Conservation (phyloP, 2,329 filamentous ascomycete species). For the Fusarium abutilonis region DNA sequence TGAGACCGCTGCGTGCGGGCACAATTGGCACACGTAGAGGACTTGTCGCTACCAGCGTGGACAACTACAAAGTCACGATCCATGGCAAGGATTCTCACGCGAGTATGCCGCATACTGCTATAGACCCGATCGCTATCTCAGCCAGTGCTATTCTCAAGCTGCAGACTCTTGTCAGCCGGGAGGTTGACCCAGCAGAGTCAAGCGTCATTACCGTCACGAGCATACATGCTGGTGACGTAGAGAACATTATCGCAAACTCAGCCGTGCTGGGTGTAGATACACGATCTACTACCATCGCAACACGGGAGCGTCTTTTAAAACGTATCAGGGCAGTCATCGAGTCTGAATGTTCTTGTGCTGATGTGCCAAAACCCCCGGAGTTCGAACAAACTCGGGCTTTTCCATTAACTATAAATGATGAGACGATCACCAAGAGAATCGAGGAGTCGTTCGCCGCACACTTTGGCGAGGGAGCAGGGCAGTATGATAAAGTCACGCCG, state of each 20-base stretch:
- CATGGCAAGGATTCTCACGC: constrained; percentile 49
- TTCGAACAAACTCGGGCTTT: constrained; percentile 55
- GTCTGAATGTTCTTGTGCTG: constrained; percentile 63
- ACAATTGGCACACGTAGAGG: constrained; percentile 43
- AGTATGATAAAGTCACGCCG: constrained; percentile 51
- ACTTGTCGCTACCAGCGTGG: constrained; percentile 39
- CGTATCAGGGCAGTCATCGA: constrained; percentile 57
- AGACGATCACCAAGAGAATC: constrained; percentile 52
- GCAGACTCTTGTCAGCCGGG: constrained; percentile 47
- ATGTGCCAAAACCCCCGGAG: constrained; percentile 54
- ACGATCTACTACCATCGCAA: constrained; percentile 48
- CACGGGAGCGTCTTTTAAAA: constrained; percentile 49
- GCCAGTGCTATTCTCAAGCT: constrained; percentile 28
- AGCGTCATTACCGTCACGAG: constrained; percentile 57
- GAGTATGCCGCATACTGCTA: constrained; percentile 20
- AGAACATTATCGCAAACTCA: constrained; percentile 58
- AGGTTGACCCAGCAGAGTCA: constrained; percentile 50
- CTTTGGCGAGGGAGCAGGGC: constrained; percentile 49
- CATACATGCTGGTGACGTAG: constrained; percentile 53
- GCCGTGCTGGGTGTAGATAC: constrained; percentile 55
- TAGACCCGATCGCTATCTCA: constrained; percentile 20
- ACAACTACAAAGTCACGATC: constrained; percentile 46
- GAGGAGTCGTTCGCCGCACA: constrained; percentile 56
- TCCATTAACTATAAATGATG: constrained; percentile 64
- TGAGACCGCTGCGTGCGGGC: constrained; percentile 48